These are phyloP conservation scores for Curvularia verruculosa DNA, from an alignment of 2,329 filamentous ascomycete genomes.

Conservation along the genomic window DNA sequence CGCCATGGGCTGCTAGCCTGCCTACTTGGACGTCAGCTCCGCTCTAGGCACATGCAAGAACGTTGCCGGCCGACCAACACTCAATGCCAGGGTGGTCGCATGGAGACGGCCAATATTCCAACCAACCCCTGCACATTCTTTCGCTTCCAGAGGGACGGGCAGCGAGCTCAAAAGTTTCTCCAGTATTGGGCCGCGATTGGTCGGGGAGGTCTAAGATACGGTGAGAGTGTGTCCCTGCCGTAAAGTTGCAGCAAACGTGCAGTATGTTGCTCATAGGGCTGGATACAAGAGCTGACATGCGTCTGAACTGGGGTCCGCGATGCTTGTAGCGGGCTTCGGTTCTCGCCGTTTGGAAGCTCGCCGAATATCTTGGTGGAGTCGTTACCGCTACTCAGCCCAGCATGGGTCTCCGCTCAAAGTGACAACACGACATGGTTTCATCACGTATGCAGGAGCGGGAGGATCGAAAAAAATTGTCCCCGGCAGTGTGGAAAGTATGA, in stretches of 20 bases:
- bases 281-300: slow-evolving; percentile 26
- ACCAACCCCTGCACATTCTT: background rate
- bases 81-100: background rate
- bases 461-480: slow-evolving; percentile 8
- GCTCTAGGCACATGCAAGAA: background rate
- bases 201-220: slow-evolving; percentile 15
- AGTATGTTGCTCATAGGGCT: slow-evolving; percentile 32
- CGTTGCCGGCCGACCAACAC: background rate
- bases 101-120: background rate
- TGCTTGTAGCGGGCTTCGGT: background rate
- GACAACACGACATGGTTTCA: background rate
- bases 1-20: background rate
- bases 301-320: slow-evolving; percentile 1
- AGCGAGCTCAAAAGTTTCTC: background rate
- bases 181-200: background rate
- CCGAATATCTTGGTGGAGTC: slow-evolving; percentile 9
- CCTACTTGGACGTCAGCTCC: slow-evolving; percentile 5
- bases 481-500: slow-evolving; percentile 19
- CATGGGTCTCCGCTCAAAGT: slow-evolving; percentile 14
- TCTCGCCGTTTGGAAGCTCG: slow-evolving; percentile 5
- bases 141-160: background rate
- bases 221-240: slow-evolving; percentile 31
- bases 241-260: slow-evolving; percentile 17
- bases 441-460: slow-evolving; percentile 15
- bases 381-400: slow-evolving; percentile 25